phyloP scores from a whole-genome alignment of 768 basidiomycete species.

The Auriscalpium orientale region DNA sequence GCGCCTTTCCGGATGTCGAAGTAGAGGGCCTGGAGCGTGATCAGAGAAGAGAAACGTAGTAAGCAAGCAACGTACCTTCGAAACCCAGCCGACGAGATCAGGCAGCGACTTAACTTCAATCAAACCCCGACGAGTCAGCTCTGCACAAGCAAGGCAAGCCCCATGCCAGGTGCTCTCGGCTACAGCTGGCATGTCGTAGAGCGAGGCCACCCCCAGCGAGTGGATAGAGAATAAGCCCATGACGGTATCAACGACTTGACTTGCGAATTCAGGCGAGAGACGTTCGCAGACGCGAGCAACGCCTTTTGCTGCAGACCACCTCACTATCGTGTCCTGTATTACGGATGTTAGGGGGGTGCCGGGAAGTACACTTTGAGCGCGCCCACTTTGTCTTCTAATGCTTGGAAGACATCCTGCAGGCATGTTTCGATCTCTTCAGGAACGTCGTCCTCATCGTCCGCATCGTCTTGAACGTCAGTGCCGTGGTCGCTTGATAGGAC shows the following conservation, averaged over 20 bases:
- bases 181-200: constrained; percentile 66
- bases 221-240: constrained; percentile 73
- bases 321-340: constrained; percentile 82
- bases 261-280: constrained; percentile 64
- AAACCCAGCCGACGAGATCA: constrained; percentile 68
- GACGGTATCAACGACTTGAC: constrained; percentile 78
- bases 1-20: constrained; percentile 90
- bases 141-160: constrained; percentile 84
- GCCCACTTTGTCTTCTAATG: constrained; percentile 74
- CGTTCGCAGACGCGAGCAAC: constrained; percentile 78
- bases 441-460: constrained; percentile 49
- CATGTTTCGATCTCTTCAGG: constrained; percentile 73
- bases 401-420: constrained; percentile 63
- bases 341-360: constrained; percentile 2
- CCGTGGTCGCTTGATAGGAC: not conserved
- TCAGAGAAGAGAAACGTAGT: constrained; percentile 5
- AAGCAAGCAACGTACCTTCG: constrained; percentile 40
- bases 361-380: not conserved
- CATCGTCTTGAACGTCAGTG: constrained; percentile 13
- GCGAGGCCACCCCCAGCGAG: constrained; percentile 49
- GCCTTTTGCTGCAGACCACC: constrained; percentile 92
- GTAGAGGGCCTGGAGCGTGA: constrained; percentile 59
- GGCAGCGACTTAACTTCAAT: constrained; percentile 50
- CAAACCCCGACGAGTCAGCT: constrained; percentile 80
- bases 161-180: constrained; percentile 95